Evolutionary conservation across 2,329 filamentous ascomycete genomes (phyloP).

Genomic region (Scytalidium lignicola): DNA sequence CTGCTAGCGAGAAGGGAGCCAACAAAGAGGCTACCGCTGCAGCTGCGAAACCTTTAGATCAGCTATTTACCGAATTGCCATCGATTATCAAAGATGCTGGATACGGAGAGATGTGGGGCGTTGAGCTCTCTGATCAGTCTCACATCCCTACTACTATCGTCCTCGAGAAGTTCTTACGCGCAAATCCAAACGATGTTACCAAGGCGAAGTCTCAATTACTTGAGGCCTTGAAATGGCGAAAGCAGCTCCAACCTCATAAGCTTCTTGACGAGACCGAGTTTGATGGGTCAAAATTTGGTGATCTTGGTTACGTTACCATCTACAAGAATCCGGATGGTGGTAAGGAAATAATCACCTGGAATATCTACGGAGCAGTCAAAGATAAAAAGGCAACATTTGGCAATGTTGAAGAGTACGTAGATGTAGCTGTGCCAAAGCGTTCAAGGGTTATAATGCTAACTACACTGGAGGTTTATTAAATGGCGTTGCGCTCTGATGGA

Average conservation of each 20-base stretch:
- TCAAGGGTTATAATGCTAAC: background rate
- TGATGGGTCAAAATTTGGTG: constrained; percentile 65
- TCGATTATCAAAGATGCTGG: constrained; percentile 50
- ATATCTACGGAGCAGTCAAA: constrained; percentile 86
- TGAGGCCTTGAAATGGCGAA: constrained; percentile 79
- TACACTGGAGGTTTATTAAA: constrained; percentile 64
- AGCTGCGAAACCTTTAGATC: constrained; percentile 35
- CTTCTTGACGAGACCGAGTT: constrained; percentile 59
- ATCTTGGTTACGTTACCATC: constrained; percentile 76
- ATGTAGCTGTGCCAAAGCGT: background rate
- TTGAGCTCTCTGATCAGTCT: constrained; percentile 49
- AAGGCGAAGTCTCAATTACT: constrained; percentile 74
- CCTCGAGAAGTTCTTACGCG: constrained; percentile 88
- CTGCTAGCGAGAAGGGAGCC: background rate
- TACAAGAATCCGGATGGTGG: constrained; percentile 50
- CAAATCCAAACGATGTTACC: constrained; percentile 71
- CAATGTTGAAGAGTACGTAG: constrained; percentile 68
- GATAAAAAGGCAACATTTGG: constrained; percentile 77
- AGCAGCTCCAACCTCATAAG: constrained; percentile 65
- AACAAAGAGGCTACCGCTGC: background rate
- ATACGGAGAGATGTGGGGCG: constrained; percentile 82
- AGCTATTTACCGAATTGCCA: constrained; percentile 54
- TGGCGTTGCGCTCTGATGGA: constrained; percentile 94
- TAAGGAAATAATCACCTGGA: constrained; percentile 77
- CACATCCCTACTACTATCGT: constrained; percentile 77